phyloP scores from a whole-genome alignment of 768 basidiomycete genomes.

The Coprinopsis cinerea region DNA sequence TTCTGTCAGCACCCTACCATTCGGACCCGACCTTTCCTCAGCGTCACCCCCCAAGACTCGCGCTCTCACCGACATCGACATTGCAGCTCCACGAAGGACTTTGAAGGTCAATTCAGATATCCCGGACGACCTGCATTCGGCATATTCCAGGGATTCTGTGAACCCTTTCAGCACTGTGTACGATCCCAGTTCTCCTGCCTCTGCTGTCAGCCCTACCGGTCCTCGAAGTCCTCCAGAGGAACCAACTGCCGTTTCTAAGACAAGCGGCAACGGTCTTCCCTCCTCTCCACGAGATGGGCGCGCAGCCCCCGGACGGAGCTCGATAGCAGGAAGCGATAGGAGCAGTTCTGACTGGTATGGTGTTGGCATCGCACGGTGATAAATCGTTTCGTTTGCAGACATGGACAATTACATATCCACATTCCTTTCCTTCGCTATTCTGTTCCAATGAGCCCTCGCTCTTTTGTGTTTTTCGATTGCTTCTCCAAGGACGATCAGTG shows the following conservation, averaged over 20 bases:
- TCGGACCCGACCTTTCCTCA: neutral
- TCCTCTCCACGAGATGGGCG: constrained; percentile 17
- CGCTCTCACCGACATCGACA: neutral
- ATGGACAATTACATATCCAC: neutral
- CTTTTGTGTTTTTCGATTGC: too few species aligned
- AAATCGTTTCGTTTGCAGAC: neutral
- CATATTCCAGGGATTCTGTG: constrained; percentile 23
- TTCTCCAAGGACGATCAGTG: too few species aligned
- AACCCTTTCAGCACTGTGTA: constrained; percentile 14
- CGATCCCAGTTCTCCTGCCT: neutral
- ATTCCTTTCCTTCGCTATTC: neutral
- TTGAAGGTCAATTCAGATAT: constrained; percentile 11
- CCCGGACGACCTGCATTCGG: constrained; percentile 18
- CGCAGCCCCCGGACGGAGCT: constrained; percentile 10
- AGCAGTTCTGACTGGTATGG: constrained; percentile 23
- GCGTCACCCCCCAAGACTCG: neutral
- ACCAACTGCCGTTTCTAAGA: neutral
- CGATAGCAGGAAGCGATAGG: constrained; percentile 13
- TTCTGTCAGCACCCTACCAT: neutral
- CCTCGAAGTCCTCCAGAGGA: neutral
- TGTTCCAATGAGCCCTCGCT: too few species aligned
- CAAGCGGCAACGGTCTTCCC: constrained; percentile 14
- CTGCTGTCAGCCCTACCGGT: neutral
- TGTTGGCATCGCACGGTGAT: constrained; percentile 18
- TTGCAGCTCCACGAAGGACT: neutral